Evolutionary conservation across 306 rosid species (phyloP).

Genomic region (Pueraria montana): DNA sequence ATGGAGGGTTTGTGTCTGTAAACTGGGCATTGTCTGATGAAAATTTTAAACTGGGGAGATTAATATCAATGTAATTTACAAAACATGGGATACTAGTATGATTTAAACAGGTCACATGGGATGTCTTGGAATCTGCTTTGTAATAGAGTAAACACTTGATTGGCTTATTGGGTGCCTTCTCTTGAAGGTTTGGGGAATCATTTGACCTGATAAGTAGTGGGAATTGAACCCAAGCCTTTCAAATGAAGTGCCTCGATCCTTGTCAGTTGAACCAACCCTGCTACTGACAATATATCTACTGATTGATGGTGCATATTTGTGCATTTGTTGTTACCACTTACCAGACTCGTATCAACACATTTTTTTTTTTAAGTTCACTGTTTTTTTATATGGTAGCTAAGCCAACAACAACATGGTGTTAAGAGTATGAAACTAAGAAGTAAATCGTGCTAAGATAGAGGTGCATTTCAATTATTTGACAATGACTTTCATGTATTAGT

Average conservation of each 20-base stretch:
- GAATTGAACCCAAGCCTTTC: constrained; percentile 5
- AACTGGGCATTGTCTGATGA: not conserved
- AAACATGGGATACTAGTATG: constrained; percentile 1
- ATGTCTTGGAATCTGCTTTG: not conserved
- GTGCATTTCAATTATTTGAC: constrained; percentile 6
- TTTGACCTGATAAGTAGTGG: constrained; percentile 16
- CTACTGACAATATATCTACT: not conserved
- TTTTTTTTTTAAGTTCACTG: not conserved
- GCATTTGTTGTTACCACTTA: not conserved
- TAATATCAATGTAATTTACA: not conserved
- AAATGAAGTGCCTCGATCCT: not conserved
- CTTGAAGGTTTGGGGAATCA: constrained; percentile 12
- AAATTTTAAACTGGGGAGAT: not conserved
- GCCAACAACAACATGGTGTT: not conserved
- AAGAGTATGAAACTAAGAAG: not conserved
- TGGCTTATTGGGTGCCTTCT: constrained; percentile 17
- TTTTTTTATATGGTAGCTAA: not conserved
- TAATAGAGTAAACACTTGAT: not conserved
- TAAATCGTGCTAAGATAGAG: not conserved
- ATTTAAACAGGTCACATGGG: not conserved
- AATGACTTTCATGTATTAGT: not conserved
- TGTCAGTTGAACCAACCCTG: not conserved
- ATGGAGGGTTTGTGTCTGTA: not conserved
- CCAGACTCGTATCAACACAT: not conserved
- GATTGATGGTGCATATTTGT: not conserved